Percentiles rank a stretch among this genome's conserved stretches.
These are phyloP conservation scores for Letharia lupina DNA, from an alignment of 495 filamentous ascomycete genomes.

Conservation along the genomic window DNA sequence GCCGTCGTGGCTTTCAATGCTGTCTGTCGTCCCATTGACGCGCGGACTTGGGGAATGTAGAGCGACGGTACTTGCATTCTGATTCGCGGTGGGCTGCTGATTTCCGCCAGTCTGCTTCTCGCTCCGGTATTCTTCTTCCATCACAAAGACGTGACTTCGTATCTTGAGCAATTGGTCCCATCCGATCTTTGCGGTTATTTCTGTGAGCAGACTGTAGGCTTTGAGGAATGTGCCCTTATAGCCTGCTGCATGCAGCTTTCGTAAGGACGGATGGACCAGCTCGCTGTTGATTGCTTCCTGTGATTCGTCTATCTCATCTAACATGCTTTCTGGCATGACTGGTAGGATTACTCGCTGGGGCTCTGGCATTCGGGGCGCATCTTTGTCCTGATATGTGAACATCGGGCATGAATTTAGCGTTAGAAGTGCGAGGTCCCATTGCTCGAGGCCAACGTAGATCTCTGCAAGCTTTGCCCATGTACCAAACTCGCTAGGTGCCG, in stretches of 20 bases:
- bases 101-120: constrained; percentile 63
- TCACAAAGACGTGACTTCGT: constrained; percentile 93
- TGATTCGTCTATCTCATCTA: constrained; percentile 93
- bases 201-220: constrained; percentile 87
- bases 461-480: constrained; percentile 94
- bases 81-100: constrained; percentile 44
- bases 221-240: constrained; percentile 94
- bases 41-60: constrained; percentile 56
- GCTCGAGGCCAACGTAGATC: constrained; percentile 83
- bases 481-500: constrained; percentile 91
- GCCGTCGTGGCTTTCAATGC: constrained; percentile 30
- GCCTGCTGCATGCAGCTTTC: constrained; percentile 75
- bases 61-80: constrained; percentile 68
- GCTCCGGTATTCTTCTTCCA: constrained; percentile 95
- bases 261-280: constrained; percentile 74
- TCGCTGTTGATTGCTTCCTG: constrained; percentile 65
- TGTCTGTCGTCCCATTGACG: constrained; percentile 51
- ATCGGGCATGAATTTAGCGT: constrained; percentile 99
- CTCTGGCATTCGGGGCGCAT: constrained; percentile 87
- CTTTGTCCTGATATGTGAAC: constrained; percentile 99
- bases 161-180: constrained; percentile 94
- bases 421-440: constrained; percentile 86
- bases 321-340: constrained; percentile 75
- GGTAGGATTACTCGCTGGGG: constrained; percentile 79
- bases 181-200: constrained; percentile 89